Percentiles rank a stretch among this genome's conserved stretches.
Conservation (phyloP, 2,329 filamentous ascomycete genomes). For the Paradendryphiella salina region DNA sequence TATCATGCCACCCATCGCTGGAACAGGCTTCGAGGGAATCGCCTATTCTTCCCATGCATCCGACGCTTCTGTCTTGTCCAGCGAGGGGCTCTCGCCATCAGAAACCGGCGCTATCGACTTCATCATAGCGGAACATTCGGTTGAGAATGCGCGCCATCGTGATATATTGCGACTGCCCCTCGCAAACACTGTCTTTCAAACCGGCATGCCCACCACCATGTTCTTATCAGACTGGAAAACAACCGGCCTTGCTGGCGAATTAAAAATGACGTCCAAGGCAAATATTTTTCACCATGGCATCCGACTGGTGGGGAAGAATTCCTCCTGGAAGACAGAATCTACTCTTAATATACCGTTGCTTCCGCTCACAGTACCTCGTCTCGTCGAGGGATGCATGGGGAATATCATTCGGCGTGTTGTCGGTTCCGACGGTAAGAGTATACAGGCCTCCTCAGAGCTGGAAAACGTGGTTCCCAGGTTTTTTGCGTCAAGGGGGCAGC, state of each 20-base stretch:
- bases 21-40: slow-evolving; percentile 41
- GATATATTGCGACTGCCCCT: slow-evolving; percentile 62
- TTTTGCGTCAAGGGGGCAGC: slow-evolving; percentile 51
- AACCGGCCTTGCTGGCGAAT: not conserved
- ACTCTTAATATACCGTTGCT: slow-evolving; percentile 57
- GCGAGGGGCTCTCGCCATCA: not conserved
- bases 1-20: slow-evolving; percentile 19
- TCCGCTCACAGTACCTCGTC: slow-evolving; percentile 65
- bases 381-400: slow-evolving; percentile 68
- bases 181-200: slow-evolving; percentile 78
- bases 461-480: slow-evolving; percentile 66
- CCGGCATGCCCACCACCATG: slow-evolving; percentile 54
- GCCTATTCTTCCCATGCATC: slow-evolving; percentile 32
- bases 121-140: slow-evolving; percentile 10
- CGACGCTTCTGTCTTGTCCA: slow-evolving; percentile 16
- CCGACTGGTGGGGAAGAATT: slow-evolving; percentile 4
- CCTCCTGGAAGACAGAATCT: not conserved
- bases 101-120: slow-evolving; percentile 37
- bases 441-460: slow-evolving; percentile 71
- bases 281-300: slow-evolving; percentile 25
- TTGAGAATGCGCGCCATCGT: not conserved
- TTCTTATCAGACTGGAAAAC: slow-evolving; percentile 30
- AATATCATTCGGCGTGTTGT: slow-evolving; percentile 74
- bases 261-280: slow-evolving; percentile 16
- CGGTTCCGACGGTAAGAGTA: slow-evolving; percentile 47